Percentiles rank a stretch among this genome's conserved stretches.
phyloP scores from a whole-genome alignment of 2,329 filamentous ascomycete species.

The Penicillium aurantiogriseum region DNA sequence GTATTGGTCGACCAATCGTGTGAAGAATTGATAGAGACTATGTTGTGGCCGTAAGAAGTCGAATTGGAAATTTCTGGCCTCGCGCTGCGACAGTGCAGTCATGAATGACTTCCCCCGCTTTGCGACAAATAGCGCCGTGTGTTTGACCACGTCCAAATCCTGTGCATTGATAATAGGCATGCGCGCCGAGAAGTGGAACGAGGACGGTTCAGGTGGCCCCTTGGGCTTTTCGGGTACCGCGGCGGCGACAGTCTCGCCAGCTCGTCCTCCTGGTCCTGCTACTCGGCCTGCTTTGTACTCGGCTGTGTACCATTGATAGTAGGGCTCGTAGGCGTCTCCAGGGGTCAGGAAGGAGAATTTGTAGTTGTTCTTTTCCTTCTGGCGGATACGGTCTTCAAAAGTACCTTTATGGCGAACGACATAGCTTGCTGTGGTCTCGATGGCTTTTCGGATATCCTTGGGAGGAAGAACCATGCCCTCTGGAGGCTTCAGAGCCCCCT shows the following conservation, averaged over 20 bases:
- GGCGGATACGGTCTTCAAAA: conserved; percentile 80
- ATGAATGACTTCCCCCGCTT: conserved; percentile 91
- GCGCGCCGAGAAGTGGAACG: conserved; percentile 89
- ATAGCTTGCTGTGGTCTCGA: conserved; percentile 95
- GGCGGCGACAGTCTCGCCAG: conserved; percentile 58
- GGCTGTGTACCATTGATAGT: conserved; percentile 69
- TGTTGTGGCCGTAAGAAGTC: conserved; percentile 95
- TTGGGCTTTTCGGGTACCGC: conserved; percentile 65
- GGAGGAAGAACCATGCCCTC: conserved; percentile 82
- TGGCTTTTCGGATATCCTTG: conserved; percentile 74
- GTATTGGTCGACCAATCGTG: conserved; percentile 89
- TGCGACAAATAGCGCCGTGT: conserved; percentile 89
- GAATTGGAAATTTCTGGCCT: conserved; percentile 89
- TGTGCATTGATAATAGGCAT: conserved; percentile 97
- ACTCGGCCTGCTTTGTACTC: conserved; percentile 57
- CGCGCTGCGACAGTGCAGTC: conserved; percentile 82
- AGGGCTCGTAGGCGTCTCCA: conserved; percentile 80
- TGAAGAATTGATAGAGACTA: conserved; percentile 94
- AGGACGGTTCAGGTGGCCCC: conserved; percentile 79
- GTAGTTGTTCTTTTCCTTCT: conserved; percentile 79
- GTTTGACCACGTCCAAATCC: conserved; percentile 69
- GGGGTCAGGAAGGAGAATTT: conserved; percentile 85
- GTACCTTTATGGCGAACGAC: conserved; percentile 66
- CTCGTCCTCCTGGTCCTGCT: conserved; percentile 59
- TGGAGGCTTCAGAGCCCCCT: conserved; percentile 72